phyloP scores from a whole-genome alignment of 2,329 filamentous ascomycete genomes.

The Magnaporthiopsis rhizophila region DNA sequence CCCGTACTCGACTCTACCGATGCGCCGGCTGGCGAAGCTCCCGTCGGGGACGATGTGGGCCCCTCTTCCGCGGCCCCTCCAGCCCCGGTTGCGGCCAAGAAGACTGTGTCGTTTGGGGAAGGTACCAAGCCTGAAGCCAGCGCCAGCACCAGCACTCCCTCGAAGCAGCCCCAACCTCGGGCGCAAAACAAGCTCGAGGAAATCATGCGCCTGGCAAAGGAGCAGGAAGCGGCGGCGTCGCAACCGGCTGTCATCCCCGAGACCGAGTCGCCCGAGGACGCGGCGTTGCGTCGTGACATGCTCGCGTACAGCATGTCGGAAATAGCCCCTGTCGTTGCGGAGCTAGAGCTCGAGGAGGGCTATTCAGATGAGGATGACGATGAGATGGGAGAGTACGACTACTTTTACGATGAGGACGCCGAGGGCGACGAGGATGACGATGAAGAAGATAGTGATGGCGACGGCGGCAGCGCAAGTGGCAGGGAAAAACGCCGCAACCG shows the following conservation, averaged over 20 bases:
- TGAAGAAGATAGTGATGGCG: constrained; percentile 37
- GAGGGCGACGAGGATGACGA: constrained; percentile 34
- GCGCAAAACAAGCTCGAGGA: constrained; percentile 36
- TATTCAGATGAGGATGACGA: constrained; percentile 45
- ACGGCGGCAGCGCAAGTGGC: constrained; percentile 58
- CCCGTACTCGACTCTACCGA: neutral
- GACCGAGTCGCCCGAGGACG: constrained; percentile 73
- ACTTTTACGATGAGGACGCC: constrained; percentile 42
- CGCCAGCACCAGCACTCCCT: constrained; percentile 18
- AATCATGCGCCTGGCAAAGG: constrained; percentile 48
- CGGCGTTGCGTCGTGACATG: constrained; percentile 77
- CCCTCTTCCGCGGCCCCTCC: neutral
- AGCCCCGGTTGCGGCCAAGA: constrained; percentile 30
- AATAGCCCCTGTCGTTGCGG: constrained; percentile 84
- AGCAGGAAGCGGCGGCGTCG: constrained; percentile 40
- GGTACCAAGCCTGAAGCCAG: constrained; percentile 42
- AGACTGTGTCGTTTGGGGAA: constrained; percentile 55
- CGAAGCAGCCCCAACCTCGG: neutral
- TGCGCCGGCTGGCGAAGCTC: neutral
- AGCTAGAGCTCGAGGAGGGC: constrained; percentile 74
- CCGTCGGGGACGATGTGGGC: neutral
- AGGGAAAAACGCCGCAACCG: constrained; percentile 69
- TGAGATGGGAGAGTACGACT: constrained; percentile 52
- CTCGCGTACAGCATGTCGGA: constrained; percentile 82
- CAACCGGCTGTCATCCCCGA: constrained; percentile 55